Percentiles rank a stretch among this genome's conserved stretches.
phyloP scores from a whole-genome alignment of 441 rosid genomes.

The Populus trichocarpa region DNA sequence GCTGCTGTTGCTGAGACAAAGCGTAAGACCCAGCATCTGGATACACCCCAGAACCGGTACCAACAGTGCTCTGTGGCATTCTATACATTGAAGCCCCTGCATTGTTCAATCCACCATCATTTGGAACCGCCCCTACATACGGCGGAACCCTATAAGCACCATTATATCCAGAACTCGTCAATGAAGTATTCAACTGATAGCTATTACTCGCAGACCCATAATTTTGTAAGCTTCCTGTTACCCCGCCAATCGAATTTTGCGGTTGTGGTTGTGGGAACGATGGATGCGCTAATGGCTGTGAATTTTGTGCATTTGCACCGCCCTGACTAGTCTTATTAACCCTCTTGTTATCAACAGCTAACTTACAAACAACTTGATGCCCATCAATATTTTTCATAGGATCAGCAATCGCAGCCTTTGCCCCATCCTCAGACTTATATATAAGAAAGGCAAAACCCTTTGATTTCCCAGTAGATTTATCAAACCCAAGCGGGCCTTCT shows the following conservation, averaged over 20 bases:
- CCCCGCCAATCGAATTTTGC: constrained; percentile 33
- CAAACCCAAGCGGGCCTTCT: constrained; percentile 93
- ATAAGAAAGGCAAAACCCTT: constrained; percentile 84
- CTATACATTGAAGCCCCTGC: constrained; percentile 51
- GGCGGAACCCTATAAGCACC: constrained; percentile 48
- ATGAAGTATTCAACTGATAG: constrained; percentile 34
- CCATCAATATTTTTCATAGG: constrained; percentile 77
- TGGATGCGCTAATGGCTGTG: constrained; percentile 4
- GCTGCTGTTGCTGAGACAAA: constrained; percentile 63
- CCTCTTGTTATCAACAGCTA: constrained; percentile 78
- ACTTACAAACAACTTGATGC: constrained; percentile 62
- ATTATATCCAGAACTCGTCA: constrained; percentile 39
- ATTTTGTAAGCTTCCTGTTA: constrained; percentile 39
- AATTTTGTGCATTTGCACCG: constrained; percentile 27
- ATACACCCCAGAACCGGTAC: constrained; percentile 63
- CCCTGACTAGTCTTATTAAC: constrained; percentile 38
- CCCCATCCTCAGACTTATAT: constrained; percentile 78
- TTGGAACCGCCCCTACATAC: constrained; percentile 36
- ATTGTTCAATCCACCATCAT: constrained; percentile 38
- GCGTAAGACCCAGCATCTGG: constrained; percentile 63
- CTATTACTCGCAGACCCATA: constrained; percentile 39
- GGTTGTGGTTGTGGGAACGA: constrained; percentile 15
- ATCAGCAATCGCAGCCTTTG: constrained; percentile 78
- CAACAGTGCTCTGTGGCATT: constrained; percentile 53
- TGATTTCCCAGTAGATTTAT: constrained; percentile 79